Base-by-base conservation (phyloP, 2,329 filamentous ascomycete species). In the Hyphodiscus sp. region DNA sequence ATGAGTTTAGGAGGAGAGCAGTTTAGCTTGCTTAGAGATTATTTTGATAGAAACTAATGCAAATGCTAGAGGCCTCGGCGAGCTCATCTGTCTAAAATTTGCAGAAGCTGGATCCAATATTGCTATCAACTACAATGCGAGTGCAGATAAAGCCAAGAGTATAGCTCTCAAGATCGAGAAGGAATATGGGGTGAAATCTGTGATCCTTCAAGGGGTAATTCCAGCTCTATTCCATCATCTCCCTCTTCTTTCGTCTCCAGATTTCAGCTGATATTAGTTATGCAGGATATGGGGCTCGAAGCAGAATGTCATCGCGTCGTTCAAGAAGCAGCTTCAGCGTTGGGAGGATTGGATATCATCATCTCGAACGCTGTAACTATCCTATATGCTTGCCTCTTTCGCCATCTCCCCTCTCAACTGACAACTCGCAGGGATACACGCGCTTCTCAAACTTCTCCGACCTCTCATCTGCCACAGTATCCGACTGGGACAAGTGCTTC, bases 331-430 rank as follows among this genome's bases (percentile, higher is more conserved):
- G 75, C 81, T 55, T 69, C 76, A 50, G 67, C 71, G 20, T 68
- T 87, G 20, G 83, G 82, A 2, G 83, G 84, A 0, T 65, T 88
- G 29, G 84, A 87, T 68, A 72, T 86, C 52, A 73, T 87, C 20
- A 74, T 86, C 58, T 80, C 80, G 11, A 87, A 87, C 67, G 83
- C 83, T 18, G 79, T 82, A 38, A 13, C 63, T 46, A 74, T 68
- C 13, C 20, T n/a, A 13, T n/a, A 6, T n/a, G 2, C 11, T 33
- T 8, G 7, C 29, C 29, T 33, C 33, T 23, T 49, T 23, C 26
- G 49, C 41, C 26, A 19, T n/a, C 20, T 18, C 43, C 11, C 9
- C 49, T 44, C 42, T 29, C n/a, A 50, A 38, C 33, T 38, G 13
- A 38, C 11, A 38, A 38, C 33, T 10, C 30, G 52, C 11, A 63